Percentiles rank a stretch among this genome's conserved stretches.
Evolutionary conservation across 345 rosid genomes (phyloP).

Genomic region (Leavenworthia alabamica): DNA sequence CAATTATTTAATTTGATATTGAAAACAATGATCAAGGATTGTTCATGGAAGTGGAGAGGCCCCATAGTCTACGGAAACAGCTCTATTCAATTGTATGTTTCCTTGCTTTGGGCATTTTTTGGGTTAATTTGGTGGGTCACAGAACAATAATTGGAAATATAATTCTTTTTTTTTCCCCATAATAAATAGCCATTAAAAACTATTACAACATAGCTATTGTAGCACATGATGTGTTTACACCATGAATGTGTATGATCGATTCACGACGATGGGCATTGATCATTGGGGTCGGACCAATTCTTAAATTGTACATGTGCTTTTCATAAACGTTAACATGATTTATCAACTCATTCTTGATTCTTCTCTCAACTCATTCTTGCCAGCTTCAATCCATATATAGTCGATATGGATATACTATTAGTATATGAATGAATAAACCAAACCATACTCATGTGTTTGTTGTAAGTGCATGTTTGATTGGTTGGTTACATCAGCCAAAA

Average conservation of each 20-base stretch:
- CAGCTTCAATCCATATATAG: slow-evolving; percentile 11
- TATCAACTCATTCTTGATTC: neutral
- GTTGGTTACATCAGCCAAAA: slow-evolving; percentile 12
- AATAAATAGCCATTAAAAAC: no score
- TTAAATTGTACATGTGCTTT: slow-evolving; percentile 13
- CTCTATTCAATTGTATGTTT: slow-evolving; percentile 19
- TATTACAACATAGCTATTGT: no score
- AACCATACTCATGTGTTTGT: slow-evolving; percentile 14
- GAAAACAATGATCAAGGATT: neutral
- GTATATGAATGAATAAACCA: slow-evolving; percentile 1
- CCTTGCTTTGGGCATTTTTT: neutral
- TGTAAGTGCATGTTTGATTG: slow-evolving; percentile 13
- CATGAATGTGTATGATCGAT: slow-evolving; percentile 3
- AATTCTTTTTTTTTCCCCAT: neutral
- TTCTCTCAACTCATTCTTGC: slow-evolving; percentile 6
- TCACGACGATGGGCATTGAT: neutral
- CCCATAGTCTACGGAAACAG: slow-evolving; percentile 18
- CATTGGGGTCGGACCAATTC: neutral
- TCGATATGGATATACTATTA: slow-evolving; percentile 9
- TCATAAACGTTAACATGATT: slow-evolving; percentile 9
- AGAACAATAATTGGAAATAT: neutral
- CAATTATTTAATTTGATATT: neutral
- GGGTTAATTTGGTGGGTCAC: slow-evolving; percentile 16
- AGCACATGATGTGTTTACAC: slow-evolving; percentile 10
- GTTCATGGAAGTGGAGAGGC: slow-evolving; percentile 22